A percentile compares a stretch with the other conserved stretches of the same genome.
phyloP scores from a whole-genome alignment of 2,329 filamentous ascomycete species.

The Cercospora beticola region DNA sequence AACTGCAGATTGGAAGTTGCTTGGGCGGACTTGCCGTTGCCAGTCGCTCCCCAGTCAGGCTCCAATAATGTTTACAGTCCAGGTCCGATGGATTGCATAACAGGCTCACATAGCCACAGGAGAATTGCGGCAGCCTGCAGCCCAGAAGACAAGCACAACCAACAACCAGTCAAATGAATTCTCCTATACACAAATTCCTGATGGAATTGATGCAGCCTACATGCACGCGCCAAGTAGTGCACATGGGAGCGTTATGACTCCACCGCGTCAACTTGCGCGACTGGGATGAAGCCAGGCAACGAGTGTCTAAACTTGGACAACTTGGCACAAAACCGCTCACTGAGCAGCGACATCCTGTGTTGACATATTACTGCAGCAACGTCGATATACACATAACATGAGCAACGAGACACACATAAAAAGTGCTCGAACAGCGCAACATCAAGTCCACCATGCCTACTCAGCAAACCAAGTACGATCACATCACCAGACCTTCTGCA shows the following conservation, averaged over 20 bases:
- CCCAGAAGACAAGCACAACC: neutral
- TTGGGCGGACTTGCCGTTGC: neutral
- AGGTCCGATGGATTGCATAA: neutral
- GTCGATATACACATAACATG: conserved; percentile 8
- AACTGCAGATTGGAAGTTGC: no score
- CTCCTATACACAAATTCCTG: neutral
- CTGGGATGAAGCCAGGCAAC: conserved; percentile 8
- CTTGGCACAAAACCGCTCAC: neutral
- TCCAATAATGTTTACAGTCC: neutral
- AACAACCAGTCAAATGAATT: neutral
- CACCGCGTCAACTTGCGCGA: neutral
- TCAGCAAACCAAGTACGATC: neutral
- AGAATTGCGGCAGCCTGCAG: neutral
- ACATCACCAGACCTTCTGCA: neutral
- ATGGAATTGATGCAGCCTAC: conserved; percentile 1
- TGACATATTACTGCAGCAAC: conserved; percentile 11
- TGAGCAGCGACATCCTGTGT: conserved; percentile 6
- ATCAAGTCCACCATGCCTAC: neutral
- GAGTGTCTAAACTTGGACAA: neutral
- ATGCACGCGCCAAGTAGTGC: conserved; percentile 6
- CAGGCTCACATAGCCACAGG: neutral
- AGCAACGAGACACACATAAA: neutral
- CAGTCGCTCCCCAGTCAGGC: neutral
- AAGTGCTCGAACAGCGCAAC: neutral
- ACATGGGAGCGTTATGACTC: neutral